Base-by-base conservation (phyloP, 1,139 yeast species). In the Yamadazyma jaroonii region DNA sequence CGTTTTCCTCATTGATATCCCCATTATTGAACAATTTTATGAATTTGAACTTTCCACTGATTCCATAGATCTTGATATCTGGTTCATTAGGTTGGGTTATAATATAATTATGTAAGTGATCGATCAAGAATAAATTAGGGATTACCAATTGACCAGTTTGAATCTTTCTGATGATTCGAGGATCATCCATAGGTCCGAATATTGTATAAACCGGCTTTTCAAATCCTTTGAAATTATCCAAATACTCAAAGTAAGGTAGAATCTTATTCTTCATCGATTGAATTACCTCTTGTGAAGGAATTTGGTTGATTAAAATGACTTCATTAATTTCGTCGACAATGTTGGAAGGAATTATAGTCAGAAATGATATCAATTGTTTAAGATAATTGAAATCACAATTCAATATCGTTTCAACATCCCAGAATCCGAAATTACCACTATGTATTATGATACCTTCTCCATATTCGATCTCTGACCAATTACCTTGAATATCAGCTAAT, bases 391-490 rank as follows among this genome's bases (percentile, higher is more conserved):
- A 70, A 44, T 77, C 81, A 38, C 81, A 76, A 44, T 74, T 62
- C 14, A 47, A 48, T n/a, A 83, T 67, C 26, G 86, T 77, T 12
- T 72, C 73, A 26, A 61, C 60, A 51, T 83, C 84, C 63, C 85
- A 79, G 54, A 85, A 83, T 11, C 95, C 95, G 61, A 85, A 84
- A 48, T 82, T 83, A 11, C 94, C 94, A 2, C 89, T 81, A 54
- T 84, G 94, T 11, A 85, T 64, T 25, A 85, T 72, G 22, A 45
- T 59, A 29, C 57, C 53, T 10, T 45, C 41, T 9, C 52, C 41
- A 39, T 52, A 56, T 14, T 59, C 40, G 3, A 37, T 32, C 11
- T 37, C 49, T 28, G 54, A 49, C 42, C 63, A 50, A 45, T 63
- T 59, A 8, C 71, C 72, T 43, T 62, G 70, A 32, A 63, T 50